Percentiles rank a stretch among this genome's conserved stretches.
These are phyloP conservation scores for Aegilops bicornis DNA, from an alignment of 176 grass and related monocot genomes.

Conservation along the genomic window DNA sequence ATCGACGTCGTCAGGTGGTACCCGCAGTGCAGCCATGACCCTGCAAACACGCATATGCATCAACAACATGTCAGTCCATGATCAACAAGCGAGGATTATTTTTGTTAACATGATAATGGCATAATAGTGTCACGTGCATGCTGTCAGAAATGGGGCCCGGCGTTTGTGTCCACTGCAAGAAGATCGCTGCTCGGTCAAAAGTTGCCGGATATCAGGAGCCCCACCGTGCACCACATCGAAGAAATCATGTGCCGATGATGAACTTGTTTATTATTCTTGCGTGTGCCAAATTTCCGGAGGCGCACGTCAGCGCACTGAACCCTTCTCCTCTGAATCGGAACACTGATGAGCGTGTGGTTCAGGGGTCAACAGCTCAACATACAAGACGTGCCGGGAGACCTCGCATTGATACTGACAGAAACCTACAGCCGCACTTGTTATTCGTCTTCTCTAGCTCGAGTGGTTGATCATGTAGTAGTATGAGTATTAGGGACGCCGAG, in stretches of 20 bases:
- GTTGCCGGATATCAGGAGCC: neutral
- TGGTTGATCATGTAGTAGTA: neutral
- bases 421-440: neutral
- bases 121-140: too few species aligned
- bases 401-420: neutral
- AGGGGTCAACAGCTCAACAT: slow-evolving; percentile 2
- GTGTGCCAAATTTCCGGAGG: neutral
- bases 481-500: too few species aligned
- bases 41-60: slow-evolving; percentile 10
- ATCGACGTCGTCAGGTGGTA: slow-evolving; percentile 95
- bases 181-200: neutral
- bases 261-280: neutral
- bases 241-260: neutral
- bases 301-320: neutral
- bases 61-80: neutral
- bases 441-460: neutral
- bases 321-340: neutral
- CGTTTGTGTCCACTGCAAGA: too few species aligned
- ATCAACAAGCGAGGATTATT: neutral
- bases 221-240: neutral
- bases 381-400: neutral
- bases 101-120: too few species aligned
- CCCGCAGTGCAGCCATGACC: slow-evolving; percentile 90
- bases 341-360: neutral
- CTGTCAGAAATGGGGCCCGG: too few species aligned